Base-by-base conservation (phyloP, 495 filamentous ascomycete genomes). In the Daldinia bambusicola region DNA sequence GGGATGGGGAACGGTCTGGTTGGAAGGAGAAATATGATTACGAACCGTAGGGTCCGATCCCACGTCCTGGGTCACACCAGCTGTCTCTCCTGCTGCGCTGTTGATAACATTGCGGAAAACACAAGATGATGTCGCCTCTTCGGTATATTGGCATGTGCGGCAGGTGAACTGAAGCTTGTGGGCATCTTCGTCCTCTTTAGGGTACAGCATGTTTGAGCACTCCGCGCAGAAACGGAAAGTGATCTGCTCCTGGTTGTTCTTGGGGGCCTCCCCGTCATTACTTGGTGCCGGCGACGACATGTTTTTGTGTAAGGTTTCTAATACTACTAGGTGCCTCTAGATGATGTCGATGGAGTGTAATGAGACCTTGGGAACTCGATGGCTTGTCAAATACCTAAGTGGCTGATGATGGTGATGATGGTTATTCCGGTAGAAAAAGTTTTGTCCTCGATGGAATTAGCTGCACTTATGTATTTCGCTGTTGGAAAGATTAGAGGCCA, bases 201-300 rank as follows among this genome's bases (percentile, higher is more conserved):
- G 95, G 79, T 98, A 98, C 58, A 99, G 85, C 88, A 99, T 91
- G 86, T 99, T 99, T 74, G 93, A 95, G 82, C 95, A 99, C 85
- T 99, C 95, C 63, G 92, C 91, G 83, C 95, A 99, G 87, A 99
- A 99, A 66, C 91, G 89, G 84, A 98, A 98, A 37, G 93, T 91
- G 76, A 97, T 92, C 79, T 94, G 93, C 76, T 94, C 92, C 61
- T 82, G 80, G 37, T 78, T 84, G 80, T 83, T 84, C 78, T 87
- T 89, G 71, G 67, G 65, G 36, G 86, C 84, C 57, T 83, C 84
- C 74, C 80, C 82, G 41, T 65, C 74, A 32, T 82, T 78, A 70
- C 86, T 85, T 20, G 90, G 84, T 43, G 86, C 82, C 82, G 83
- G 91, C 36, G 89, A 89, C 18, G 90, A 86, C 83, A 91, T 88